Percentiles rank a stretch among this genome's conserved stretches.
phyloP scores from a whole-genome alignment of 495 filamentous ascomycete genomes.

The Penicillium cosmopolitanum region DNA sequence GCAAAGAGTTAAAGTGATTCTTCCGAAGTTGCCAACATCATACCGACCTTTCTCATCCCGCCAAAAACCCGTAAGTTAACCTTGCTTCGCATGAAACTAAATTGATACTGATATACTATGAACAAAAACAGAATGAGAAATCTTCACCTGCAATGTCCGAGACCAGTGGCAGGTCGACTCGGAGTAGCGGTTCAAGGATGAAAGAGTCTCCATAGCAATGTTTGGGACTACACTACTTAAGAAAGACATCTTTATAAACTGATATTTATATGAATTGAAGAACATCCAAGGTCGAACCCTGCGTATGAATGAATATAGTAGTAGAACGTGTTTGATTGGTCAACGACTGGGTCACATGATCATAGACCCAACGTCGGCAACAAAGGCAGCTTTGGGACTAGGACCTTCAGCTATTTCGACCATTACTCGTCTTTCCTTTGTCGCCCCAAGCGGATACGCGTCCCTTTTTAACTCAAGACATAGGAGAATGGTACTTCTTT shows the following conservation, averaged over 20 bases:
- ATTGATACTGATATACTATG: too few species aligned
- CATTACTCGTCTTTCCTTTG: background rate
- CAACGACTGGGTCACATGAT: constrained; percentile 8
- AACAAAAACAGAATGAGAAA: too few species aligned
- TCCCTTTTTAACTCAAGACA: background rate
- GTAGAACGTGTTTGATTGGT: background rate
- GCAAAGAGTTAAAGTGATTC: background rate
- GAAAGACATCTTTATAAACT: too few species aligned
- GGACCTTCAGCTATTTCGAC: background rate
- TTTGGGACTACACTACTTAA: too few species aligned
- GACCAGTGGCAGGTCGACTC: too few species aligned
- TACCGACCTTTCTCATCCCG: constrained; percentile 4
- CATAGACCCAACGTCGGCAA: background rate
- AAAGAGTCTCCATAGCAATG: too few species aligned
- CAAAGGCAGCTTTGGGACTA: background rate
- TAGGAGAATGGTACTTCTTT: background rate
- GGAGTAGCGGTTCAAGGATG: too few species aligned
- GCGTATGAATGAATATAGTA: background rate
- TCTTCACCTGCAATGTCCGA: too few species aligned
- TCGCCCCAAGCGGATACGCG: background rate
- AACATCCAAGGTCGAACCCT: too few species aligned
- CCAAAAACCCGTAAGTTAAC: background rate
- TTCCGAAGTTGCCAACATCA: background rate
- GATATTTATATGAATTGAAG: too few species aligned
- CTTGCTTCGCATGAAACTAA: background rate